Evolutionary conservation across 108 stramenopile genomes (phyloP).

Genomic region (Cyclostephanos tholiformis): DNA sequence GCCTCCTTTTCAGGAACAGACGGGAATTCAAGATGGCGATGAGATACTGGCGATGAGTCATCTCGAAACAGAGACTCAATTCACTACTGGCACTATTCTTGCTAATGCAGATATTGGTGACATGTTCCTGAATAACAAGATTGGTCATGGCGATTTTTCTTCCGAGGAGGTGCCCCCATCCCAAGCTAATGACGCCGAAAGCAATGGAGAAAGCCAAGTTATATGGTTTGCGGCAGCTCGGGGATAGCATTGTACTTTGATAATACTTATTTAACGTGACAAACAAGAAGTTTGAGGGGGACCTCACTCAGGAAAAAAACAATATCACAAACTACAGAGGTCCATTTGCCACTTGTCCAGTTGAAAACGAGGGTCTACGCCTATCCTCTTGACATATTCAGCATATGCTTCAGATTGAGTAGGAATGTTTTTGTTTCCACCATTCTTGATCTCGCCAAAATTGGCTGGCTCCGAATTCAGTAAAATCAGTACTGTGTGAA

Average conservation of each 20-base stretch:
- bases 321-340: no score
- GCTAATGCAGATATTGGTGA: slow-evolving; percentile 20
- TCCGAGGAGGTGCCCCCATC: slow-evolving; percentile 22
- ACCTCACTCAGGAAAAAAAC: no score
- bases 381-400: no score
- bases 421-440: no score
- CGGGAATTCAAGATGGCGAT: slow-evolving; percentile 7
- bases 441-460: no score
- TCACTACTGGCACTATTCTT: slow-evolving; percentile 11
- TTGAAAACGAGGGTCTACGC: no score
- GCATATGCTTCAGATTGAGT: no score
- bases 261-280: no score
- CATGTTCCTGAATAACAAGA: background rate
- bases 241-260: background rate
- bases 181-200: slow-evolving; percentile 32
- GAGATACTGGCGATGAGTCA: background rate
- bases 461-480: no score
- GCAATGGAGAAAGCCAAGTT: slow-evolving; percentile 41
- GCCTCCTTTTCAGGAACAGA: background rate
- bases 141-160: slow-evolving; percentile 7
- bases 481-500: no score
- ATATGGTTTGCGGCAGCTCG: slow-evolving; percentile 37
- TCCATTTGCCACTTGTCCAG: no score
- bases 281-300: no score
- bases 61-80: slow-evolving; percentile 14